These are phyloP conservation scores for Penicillium antarcticum DNA, from an alignment of 495 filamentous ascomycete genomes.

Conservation along the genomic window DNA sequence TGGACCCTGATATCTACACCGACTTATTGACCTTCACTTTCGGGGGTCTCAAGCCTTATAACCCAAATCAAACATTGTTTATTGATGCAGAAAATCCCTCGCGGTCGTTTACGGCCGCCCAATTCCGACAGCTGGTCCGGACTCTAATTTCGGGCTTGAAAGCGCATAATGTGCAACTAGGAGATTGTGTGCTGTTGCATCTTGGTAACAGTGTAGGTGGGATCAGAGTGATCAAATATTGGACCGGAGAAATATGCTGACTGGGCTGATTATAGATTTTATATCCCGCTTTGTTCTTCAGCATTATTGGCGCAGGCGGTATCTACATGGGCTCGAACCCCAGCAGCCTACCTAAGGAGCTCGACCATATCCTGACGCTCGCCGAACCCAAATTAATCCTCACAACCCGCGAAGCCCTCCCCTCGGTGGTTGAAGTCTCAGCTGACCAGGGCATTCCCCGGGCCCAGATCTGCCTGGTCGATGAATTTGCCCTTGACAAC, in stretches of 20 bases:
- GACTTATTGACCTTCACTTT: slow-evolving; percentile 44
- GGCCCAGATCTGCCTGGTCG: slow-evolving; percentile 49
- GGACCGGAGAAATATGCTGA: not conserved
- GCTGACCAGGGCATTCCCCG: slow-evolving; percentile 40
- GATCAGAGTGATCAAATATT: not conserved
- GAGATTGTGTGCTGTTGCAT: slow-evolving; percentile 59
- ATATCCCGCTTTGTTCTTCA: slow-evolving; percentile 47
- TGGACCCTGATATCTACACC: slow-evolving; percentile 21
- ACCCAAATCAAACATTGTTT: slow-evolving; percentile 42
- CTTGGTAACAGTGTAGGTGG: slow-evolving; percentile 57
- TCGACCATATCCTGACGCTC: slow-evolving; percentile 30
- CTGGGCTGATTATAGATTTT: slow-evolving; percentile 32
- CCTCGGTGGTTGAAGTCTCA: slow-evolving; percentile 16
- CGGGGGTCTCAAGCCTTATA: slow-evolving; percentile 30
- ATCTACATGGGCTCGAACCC: slow-evolving; percentile 39
- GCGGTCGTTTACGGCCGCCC: slow-evolving; percentile 49
- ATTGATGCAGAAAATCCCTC: slow-evolving; percentile 56
- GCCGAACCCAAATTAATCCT: slow-evolving; percentile 33
- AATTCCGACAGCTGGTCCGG: slow-evolving; percentile 47
- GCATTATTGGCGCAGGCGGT: slow-evolving; percentile 44
- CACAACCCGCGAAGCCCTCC: slow-evolving; percentile 21
- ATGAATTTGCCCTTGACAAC: slow-evolving; percentile 36
- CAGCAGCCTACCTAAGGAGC: slow-evolving; percentile 27
- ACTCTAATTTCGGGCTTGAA: slow-evolving; percentile 55
- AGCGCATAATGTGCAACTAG: slow-evolving; percentile 48